phyloP scores from a whole-genome alignment of 108 stramenopile genomes.

The Phaeodactylum tricornutum region DNA sequence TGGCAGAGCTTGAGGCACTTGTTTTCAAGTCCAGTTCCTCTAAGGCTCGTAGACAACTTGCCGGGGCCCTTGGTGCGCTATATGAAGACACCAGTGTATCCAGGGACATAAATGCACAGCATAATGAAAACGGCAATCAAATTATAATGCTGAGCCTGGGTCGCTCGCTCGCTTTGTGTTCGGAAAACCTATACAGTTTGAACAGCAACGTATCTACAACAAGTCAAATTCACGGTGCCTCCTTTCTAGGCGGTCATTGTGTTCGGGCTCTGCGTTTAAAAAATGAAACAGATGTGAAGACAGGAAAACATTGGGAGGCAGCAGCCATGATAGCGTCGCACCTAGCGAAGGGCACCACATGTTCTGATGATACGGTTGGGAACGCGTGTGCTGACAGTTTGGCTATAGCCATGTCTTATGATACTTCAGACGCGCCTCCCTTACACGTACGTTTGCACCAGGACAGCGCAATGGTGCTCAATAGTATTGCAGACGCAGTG shows the following conservation, averaged over 20 bases:
- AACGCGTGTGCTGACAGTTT: constrained; percentile 52
- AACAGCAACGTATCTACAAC: constrained; percentile 6
- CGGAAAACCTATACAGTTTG: constrained; percentile 1
- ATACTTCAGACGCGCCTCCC: constrained; percentile 37
- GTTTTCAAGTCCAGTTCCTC: constrained; percentile 38
- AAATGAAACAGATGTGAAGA: not conserved
- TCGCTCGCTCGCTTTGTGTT: constrained; percentile 3
- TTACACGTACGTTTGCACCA: constrained; percentile 26
- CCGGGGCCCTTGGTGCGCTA: constrained; percentile 33
- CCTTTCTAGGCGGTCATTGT: constrained; percentile 48
- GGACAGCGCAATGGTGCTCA: constrained; percentile 25
- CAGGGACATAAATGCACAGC: too few relatives aligned
- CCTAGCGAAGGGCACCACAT: constrained; percentile 37
- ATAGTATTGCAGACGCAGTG: constrained; percentile 24
- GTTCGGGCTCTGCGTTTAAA: constrained; percentile 33
- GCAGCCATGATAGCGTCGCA: not conserved
- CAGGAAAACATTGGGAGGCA: not conserved
- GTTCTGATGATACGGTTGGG: constrained; percentile 48
- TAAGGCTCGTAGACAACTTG: constrained; percentile 48
- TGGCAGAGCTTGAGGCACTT: constrained; percentile 18
- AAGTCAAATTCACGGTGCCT: constrained; percentile 62
- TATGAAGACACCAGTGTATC: constrained; percentile 27
- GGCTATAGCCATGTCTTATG: constrained; percentile 45
- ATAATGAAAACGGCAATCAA: too few relatives aligned
- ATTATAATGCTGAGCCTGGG: not conserved